Conservation (phyloP, 371 early-diverging fungal species). For the Batkoa obscura region DNA sequence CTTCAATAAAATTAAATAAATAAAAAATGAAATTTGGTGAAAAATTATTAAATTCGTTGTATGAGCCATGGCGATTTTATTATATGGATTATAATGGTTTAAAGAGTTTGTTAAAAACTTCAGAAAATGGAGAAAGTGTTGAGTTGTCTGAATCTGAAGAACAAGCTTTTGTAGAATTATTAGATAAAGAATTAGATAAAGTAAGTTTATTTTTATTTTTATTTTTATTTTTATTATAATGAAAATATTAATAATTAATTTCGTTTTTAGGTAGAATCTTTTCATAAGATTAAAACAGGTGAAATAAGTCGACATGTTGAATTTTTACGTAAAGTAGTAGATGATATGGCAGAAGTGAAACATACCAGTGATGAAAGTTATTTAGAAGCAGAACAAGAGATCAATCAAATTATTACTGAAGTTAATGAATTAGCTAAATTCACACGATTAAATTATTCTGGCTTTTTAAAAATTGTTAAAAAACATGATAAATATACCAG, state of each 20-base stretch:
- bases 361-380: conserved; percentile 32
- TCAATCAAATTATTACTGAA: conserved; percentile 66
- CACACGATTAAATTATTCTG: conserved; percentile 87
- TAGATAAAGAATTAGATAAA: conserved; percentile 85
- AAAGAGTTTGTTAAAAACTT: conserved; percentile 59
- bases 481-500: conserved; percentile 92
- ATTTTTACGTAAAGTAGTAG: conserved; percentile 16
- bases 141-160: conserved; percentile 71
- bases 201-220: conserved; percentile 17
- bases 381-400: conserved; percentile 44
- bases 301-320: conserved; percentile 57
- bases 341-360: conserved; percentile 22
- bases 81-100: conserved; percentile 85
- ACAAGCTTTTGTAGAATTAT: conserved; percentile 60
- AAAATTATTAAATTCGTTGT: conserved; percentile 58
- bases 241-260: no score
- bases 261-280: conserved; percentile 50
- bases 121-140: conserved; percentile 12
- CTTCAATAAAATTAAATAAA: no score
- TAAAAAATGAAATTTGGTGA: conserved; percentile 85
- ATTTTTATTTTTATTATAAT: no score
- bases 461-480: conserved; percentile 91
- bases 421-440: conserved; percentile 80
- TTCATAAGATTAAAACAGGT: conserved; percentile 73
- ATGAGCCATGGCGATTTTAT: conserved; percentile 75